phyloP scores from a whole-genome alignment of 805 yeast species.

The Ogataea methylovora region DNA sequence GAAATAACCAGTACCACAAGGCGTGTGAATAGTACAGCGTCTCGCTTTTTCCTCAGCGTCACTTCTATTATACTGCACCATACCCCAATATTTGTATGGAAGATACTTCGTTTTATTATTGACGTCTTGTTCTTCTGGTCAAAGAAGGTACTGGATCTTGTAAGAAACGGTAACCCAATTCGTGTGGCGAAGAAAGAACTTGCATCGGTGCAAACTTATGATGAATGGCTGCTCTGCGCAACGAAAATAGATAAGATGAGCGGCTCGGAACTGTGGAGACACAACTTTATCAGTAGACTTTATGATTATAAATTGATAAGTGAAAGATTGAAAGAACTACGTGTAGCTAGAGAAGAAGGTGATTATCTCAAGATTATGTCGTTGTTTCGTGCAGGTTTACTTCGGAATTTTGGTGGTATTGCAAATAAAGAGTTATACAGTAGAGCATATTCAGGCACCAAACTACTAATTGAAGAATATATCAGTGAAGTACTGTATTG shows the following conservation, averaged over 20 bases:
- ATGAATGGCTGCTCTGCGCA: slow-evolving; percentile 63
- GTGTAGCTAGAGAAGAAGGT: slow-evolving; percentile 49
- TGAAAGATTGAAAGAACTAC: slow-evolving; percentile 57
- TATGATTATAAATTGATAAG: slow-evolving; percentile 82
- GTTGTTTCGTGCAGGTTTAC: slow-evolving; percentile 69
- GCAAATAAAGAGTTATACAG: slow-evolving; percentile 72
- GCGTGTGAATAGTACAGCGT: too few relatives aligned
- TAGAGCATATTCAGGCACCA: slow-evolving; percentile 83
- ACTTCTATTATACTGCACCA: background rate
- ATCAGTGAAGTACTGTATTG: slow-evolving; percentile 68
- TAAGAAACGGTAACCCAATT: slow-evolving; percentile 34
- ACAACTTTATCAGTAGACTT: slow-evolving; percentile 70
- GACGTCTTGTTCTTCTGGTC: slow-evolving; percentile 44
- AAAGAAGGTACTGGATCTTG: slow-evolving; percentile 26
- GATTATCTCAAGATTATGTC: slow-evolving; percentile 57
- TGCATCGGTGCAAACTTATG: slow-evolving; percentile 48
- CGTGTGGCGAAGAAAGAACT: slow-evolving; percentile 37
- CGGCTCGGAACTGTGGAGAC: slow-evolving; percentile 63
- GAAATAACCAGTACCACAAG: too few relatives aligned
- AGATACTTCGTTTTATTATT: slow-evolving; percentile 19
- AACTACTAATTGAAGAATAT: slow-evolving; percentile 80
- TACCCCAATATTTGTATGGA: background rate
- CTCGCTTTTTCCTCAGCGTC: too few relatives aligned
- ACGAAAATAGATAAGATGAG: slow-evolving; percentile 40
- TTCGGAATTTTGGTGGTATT: slow-evolving; percentile 89